Base-by-base conservation (phyloP, 129 eudicot species). In the Ambrosia trifida region DNA sequence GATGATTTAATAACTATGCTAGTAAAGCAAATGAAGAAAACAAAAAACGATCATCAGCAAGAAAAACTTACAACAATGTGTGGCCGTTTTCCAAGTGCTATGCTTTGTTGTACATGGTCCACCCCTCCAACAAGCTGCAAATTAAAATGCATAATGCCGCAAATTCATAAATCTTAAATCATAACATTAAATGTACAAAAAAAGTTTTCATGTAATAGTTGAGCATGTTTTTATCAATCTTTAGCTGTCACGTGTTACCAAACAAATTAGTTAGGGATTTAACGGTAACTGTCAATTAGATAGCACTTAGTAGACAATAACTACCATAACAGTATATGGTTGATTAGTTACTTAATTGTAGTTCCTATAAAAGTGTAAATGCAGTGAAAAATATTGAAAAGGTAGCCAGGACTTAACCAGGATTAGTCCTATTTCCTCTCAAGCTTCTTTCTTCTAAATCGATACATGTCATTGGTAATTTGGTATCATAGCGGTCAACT, bases 101-200 rank as follows among this genome's bases (percentile, higher is more conserved):
- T 72, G 71, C 85, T 88, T 73, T 93, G 96, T 74, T 87, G 93
- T 38, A 81, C 84, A 7, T 68, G 80, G 52, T 94, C 92, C 53
- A 94, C 87, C 43, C 98, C 95, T 77, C 98, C 98, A 75, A 93
- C 96, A 76, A 94, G 95, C 95, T 93, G 84, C 88, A 78, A 75
- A 72, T 2, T 61, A 7, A 32, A 8, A 14, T 49, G 13, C 31
- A 3, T 61, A 18, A 67, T 28, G 71, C 16, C 31, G 36, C 36
- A 4, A 11, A 16, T 35, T 38, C 45, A 57, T 62, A 49, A 33
- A 24, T 3, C 58, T 11, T 54, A 11, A 20, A 35, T 47, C 14
- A 35, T 20, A 50, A 64, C 18, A 53, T 14, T 61, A 49, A 19
- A 4, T n/a, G 16, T 49, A 49, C 18, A 49, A 5, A 6, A 13